Evolutionary conservation across 2,329 filamentous ascomycete species (phyloP).

Genomic region (Xylaria polymorpha): DNA sequence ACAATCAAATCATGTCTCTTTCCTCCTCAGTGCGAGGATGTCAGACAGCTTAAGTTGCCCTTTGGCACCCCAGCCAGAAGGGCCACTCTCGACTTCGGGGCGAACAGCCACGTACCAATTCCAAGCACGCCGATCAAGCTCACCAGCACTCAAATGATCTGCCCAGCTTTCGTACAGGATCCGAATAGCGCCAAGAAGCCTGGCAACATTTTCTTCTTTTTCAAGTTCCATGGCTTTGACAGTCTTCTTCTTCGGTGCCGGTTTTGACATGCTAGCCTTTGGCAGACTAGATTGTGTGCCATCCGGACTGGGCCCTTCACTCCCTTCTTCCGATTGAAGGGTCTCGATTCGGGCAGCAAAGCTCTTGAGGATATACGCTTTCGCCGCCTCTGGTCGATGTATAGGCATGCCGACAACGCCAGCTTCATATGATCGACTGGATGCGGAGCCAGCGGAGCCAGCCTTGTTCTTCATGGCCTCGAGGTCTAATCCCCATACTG

Average conservation of each 20-base stretch:
- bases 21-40: slow-evolving; percentile 71
- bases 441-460: slow-evolving; percentile 45
- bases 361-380: slow-evolving; percentile 66
- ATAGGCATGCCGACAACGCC: slow-evolving; percentile 72
- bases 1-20: slow-evolving; percentile 29
- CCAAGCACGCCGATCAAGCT: slow-evolving; percentile 83
- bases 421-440: slow-evolving; percentile 48
- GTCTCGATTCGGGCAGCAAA: slow-evolving; percentile 62
- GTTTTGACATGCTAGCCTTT: slow-evolving; percentile 37
- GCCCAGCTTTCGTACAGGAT: slow-evolving; percentile 81
- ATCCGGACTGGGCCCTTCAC: slow-evolving; percentile 14
- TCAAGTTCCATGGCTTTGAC: slow-evolving; percentile 64
- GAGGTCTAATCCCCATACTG: slow-evolving; percentile 70
- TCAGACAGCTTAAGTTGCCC: slow-evolving; percentile 73
- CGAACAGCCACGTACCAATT: slow-evolving; percentile 82
- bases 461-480: slow-evolving; percentile 61
- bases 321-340: slow-evolving; percentile 22
- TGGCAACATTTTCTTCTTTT: slow-evolving; percentile 75
- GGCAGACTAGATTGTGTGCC: slow-evolving; percentile 25
- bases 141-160: slow-evolving; percentile 67
- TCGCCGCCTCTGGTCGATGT: slow-evolving; percentile 77
- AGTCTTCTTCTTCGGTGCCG: slow-evolving; percentile 63
- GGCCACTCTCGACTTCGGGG: slow-evolving; percentile 79
- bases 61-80: slow-evolving; percentile 86
- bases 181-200: slow-evolving; percentile 77